Evolutionary conservation across 495 filamentous ascomycete genomes (phyloP).

Genomic region (Lasiosphaeria hispida): DNA sequence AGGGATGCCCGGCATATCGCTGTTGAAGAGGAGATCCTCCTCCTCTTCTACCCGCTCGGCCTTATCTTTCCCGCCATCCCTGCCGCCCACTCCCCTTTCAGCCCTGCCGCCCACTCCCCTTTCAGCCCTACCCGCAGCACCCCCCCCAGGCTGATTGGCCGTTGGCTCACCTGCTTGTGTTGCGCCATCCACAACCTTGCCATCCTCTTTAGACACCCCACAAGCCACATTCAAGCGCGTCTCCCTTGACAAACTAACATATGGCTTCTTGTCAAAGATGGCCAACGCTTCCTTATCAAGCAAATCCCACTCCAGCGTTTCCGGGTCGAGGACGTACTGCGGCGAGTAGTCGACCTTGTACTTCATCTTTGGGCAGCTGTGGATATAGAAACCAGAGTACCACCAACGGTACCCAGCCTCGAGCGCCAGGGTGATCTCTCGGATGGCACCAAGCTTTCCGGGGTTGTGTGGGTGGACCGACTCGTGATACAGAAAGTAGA

Average conservation of each 20-base stretch:
- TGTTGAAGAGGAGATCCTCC: conserved; percentile 59
- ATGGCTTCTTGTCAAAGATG: conserved; percentile 63
- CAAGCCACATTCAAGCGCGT: conserved; percentile 17
- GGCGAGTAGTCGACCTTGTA: conserved; percentile 90
- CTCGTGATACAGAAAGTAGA: conserved; percentile 92
- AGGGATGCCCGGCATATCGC: conserved; percentile 76
- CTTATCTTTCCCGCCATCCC: conserved; percentile 18
- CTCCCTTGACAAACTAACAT: conserved; percentile 64
- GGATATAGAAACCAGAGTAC: conserved; percentile 53
- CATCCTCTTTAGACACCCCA: conserved; percentile 30
- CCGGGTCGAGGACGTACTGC: conserved; percentile 79
- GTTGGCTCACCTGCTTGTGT: neutral
- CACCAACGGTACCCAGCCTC: conserved; percentile 69
- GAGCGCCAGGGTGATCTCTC: conserved; percentile 75
- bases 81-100: neutral
- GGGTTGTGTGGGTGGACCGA: conserved; percentile 76
- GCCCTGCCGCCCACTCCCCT: neutral
- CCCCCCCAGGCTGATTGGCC: neutral
- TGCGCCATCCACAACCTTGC: conserved; percentile 11
- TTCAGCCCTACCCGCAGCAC: no score
- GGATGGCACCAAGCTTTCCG: conserved; percentile 83
- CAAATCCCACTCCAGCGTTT: conserved; percentile 70
- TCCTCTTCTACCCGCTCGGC: conserved; percentile 41
- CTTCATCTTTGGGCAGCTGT: conserved; percentile 52
- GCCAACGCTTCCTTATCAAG: conserved; percentile 64